Conservation (phyloP, 495 filamentous ascomycete genomes). For the Apiosordaria backusii region DNA sequence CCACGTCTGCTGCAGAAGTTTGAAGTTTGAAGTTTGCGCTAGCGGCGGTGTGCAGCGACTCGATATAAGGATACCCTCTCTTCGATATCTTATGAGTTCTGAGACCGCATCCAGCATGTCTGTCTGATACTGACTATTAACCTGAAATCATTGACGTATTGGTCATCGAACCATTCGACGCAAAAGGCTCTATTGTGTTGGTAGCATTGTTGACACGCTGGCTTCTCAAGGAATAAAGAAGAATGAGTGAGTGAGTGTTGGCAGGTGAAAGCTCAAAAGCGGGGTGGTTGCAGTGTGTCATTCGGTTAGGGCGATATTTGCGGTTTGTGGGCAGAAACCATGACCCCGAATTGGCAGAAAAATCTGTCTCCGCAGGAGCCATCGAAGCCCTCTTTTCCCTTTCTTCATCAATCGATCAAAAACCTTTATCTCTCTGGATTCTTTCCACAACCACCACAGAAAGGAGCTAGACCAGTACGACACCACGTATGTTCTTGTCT, state of each 20-base stretch:
- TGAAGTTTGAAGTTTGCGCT: constrained; percentile 6
- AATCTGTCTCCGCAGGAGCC: constrained; percentile 31
- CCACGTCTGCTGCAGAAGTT: background rate
- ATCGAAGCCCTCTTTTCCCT: constrained; percentile 28
- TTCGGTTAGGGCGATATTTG: constrained; percentile 24
- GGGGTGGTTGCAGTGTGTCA: background rate
- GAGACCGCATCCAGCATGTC: background rate
- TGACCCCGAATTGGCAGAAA: constrained; percentile 16
- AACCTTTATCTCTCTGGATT: constrained; percentile 31
- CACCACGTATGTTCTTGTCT: constrained; percentile 30
- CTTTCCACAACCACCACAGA: constrained; percentile 27
- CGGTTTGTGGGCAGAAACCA: constrained; percentile 9
- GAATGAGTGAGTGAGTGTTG: background rate
- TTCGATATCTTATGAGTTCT: too few relatives aligned
- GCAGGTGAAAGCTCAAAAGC: background rate
- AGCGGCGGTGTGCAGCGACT: background rate
- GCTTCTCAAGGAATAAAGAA: too few relatives aligned
- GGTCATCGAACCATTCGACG: too few relatives aligned
- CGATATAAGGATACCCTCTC: background rate
- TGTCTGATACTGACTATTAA: background rate
- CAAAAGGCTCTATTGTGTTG: background rate
- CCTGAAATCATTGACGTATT: too few relatives aligned
- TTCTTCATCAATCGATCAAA: constrained; percentile 26
- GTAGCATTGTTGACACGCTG: background rate
- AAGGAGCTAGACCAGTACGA: constrained; percentile 36